These are phyloP conservation scores for Sinapis alba DNA, from an alignment of 441 rosid genomes.

Conservation along the genomic window DNA sequence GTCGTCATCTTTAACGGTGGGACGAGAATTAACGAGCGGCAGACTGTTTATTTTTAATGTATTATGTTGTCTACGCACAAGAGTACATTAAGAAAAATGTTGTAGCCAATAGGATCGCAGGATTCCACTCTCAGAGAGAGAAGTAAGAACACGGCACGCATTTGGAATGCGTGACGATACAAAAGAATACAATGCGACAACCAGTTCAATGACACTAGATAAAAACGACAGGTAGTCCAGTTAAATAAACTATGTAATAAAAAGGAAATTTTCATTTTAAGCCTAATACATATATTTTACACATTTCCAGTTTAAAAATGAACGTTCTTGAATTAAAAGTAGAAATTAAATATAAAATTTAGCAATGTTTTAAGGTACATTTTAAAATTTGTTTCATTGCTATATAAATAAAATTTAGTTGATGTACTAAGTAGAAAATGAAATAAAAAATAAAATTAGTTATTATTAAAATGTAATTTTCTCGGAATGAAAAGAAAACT, in stretches of 20 bases:
- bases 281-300: no score
- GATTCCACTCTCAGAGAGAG: not conserved
- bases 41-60: not conserved
- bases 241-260: not conserved
- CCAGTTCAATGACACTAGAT: not conserved
- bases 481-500: no score
- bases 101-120: slow-evolving; percentile 13
- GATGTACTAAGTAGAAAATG: not conserved
- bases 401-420: not conserved
- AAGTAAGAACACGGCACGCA: slow-evolving; percentile 14
- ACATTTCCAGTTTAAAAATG: not conserved
- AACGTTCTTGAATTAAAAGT: not conserved
- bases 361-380: not conserved
- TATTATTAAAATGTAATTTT: no score
- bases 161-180: not conserved
- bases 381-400: not conserved
- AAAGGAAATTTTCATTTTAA: not conserved
- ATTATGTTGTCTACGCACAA: not conserved
- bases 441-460: no score
- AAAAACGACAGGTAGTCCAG: slow-evolving; percentile 2
- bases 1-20: slow-evolving; percentile 52
- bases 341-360: not conserved
- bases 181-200: slow-evolving; percentile 18
- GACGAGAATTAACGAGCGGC: slow-evolving; percentile 12
- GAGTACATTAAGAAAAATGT: not conserved